Evolutionary conservation across 2,329 filamentous ascomycete species (phyloP).

Genomic region (Aspergillus arachidicola): DNA sequence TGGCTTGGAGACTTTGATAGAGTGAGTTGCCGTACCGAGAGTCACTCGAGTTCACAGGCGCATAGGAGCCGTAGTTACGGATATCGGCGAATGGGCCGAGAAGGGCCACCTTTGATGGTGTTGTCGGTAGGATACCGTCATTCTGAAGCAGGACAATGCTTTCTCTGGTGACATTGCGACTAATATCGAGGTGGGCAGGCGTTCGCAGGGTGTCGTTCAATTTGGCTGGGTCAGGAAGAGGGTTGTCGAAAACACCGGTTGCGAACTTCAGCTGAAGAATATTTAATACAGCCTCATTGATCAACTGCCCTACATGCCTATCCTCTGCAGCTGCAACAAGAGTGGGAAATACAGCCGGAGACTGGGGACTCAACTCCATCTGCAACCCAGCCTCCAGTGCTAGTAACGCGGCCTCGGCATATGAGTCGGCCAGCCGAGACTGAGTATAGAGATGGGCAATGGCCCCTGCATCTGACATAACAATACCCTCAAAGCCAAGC

Average conservation of each 20-base stretch:
- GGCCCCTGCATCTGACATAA: neutral
- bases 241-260: neutral
- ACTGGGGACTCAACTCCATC: neutral
- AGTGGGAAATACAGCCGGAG: neutral
- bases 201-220: neutral
- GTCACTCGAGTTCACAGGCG: neutral
- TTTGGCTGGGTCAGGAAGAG: neutral
- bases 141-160: neutral
- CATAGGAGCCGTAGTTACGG: neutral
- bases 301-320: neutral
- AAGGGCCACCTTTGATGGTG: neutral
- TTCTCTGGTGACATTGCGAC: neutral
- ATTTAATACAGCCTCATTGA: neutral
- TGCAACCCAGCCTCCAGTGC: neutral
- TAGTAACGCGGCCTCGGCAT: neutral
- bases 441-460: neutral
- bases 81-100: neutral
- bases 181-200: neutral
- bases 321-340: neutral
- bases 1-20: neutral
- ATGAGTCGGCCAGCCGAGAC: neutral
- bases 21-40: neutral
- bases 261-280: neutral
- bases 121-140: neutral
- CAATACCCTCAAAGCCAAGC: neutral